Base-by-base conservation (phyloP, 73 alveolate species). In the Effrenium voratum region DNA sequence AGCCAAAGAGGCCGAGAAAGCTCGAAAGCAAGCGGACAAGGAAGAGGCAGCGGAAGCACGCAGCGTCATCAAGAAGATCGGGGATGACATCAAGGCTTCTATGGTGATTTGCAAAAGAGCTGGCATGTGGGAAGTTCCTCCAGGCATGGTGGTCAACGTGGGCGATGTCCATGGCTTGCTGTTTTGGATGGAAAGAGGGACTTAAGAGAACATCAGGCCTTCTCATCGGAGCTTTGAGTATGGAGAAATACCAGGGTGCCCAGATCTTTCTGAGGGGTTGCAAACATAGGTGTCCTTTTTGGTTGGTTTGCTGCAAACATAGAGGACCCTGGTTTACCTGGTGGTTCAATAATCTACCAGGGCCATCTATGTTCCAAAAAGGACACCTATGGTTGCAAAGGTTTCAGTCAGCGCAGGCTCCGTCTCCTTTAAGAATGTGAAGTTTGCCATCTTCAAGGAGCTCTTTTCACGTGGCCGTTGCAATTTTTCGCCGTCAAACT, bases 61-160 rank as follows among this genome's bases (percentile, higher is more conserved):
- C 59, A 16, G 60, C 24, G 86, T 76, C 86, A 76, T 76, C 60
- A 76, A 76, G 59, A 38, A 41, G 24, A 76, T 76, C 40, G 86
- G 86, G 30, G 86, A 76, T 43, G 38, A 38, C 55, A 76, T 76
- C 86, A 76, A 76, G 86, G 86, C 86, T 16, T 76, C 86, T 6
- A 76, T 76, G 86, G 86, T 76, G 60, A 76, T 76, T 43, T 76
- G 86, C 86, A 76, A 76, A 76, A 76, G 86, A 76, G 86, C 41
- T 76, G 86, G 86, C 86, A 76, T 76, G 55, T 76, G 86, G 86
- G 60, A 76, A 76, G 86, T 76, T 43, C 86, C 86, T 38, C 86
- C 86, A 76, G 86, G 86, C 86, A 16, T 5, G 15, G 55, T 16
- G 59, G 59, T 5, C 26, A n/a, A 70, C 3, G 81, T 22, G 22